Evolutionary conservation across 495 filamentous ascomycete genomes (phyloP).

Genomic region (Trichoderma orchidacearum): DNA sequence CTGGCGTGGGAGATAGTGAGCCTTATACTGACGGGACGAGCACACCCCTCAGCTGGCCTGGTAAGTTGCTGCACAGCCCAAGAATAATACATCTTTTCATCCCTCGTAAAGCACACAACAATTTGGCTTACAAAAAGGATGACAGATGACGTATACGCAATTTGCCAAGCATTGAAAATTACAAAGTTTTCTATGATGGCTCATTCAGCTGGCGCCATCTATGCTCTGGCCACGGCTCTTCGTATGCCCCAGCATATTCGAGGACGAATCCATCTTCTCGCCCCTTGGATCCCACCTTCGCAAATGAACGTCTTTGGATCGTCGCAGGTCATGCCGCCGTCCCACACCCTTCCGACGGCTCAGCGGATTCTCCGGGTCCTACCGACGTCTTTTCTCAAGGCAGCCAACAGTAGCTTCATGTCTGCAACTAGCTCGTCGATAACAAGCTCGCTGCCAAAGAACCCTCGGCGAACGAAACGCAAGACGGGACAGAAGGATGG

Average conservation of each 20-base stretch:
- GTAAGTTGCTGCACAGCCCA: constrained; percentile 33
- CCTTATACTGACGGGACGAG: constrained; percentile 65
- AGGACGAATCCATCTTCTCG: constrained; percentile 86
- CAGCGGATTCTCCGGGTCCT: constrained; percentile 85
- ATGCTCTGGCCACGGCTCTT: constrained; percentile 88
- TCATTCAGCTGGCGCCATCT: constrained; percentile 96
- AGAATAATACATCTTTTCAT: neutral
- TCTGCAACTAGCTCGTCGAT: constrained; percentile 81
- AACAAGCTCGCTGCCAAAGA: constrained; percentile 69
- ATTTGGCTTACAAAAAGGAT: constrained; percentile 8
- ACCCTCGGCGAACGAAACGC: constrained; percentile 44
- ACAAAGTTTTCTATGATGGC: constrained; percentile 95
- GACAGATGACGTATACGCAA: constrained; percentile 87
- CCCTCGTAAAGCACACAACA: neutral
- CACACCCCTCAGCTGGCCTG: constrained; percentile 87
- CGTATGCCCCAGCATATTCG: constrained; percentile 94
- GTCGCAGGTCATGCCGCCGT: constrained; percentile 57
- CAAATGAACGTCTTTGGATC: constrained; percentile 76
- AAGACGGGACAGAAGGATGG: constrained; percentile 21
- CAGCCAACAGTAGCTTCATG: constrained; percentile 91
- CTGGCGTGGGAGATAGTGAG: constrained; percentile 88
- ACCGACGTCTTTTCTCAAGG: constrained; percentile 82
- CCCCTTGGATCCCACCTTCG: constrained; percentile 97
- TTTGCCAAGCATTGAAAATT: constrained; percentile 85
- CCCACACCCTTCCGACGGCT: constrained; percentile 75